Evolutionary conservation across 2,329 filamentous ascomycete species (phyloP), one percentile per base, ranked within the genome.

Genomic region (Aspergillus sp.): DNA sequence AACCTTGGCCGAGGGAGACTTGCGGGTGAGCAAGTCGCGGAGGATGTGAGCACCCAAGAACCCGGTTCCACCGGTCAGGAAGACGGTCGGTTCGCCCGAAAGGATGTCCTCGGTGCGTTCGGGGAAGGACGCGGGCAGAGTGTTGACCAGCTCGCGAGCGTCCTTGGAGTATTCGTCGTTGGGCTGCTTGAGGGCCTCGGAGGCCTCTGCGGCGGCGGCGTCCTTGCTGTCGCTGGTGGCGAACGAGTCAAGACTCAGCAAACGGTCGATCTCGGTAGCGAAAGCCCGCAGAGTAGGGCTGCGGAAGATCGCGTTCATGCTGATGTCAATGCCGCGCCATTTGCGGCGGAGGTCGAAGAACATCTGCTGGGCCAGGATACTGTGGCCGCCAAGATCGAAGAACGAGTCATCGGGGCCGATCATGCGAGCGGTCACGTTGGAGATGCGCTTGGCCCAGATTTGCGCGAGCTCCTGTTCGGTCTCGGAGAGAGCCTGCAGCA

Each of bases 41-140:
- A 96, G 79, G 11, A 97, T 80, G 70, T 92, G 96, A 0, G 90
- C 85, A 29, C 93, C 93, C 20, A 97, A 77, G 80, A 97, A 97
- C 2, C 93, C 93, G 5, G 93, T 97, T 4, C 91, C 92, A 49
- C 94, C 92, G 2, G 93, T 97, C 5, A 97, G 78, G 74, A 97
- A 90, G 11, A 95, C 82, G 0, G 88, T 92, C 3, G 81, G 76
- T 42, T 72, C 72, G 7, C 65, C 65, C 29, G 71, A 62, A 14
- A 76, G 69, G 36, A 80, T 67, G 46, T 63, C 68, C 51, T 61
- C 78, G 59, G 58, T 75, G 61, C 63, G 74, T 1, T 64, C 58
- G 32, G 71, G 69, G 65, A 78, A 81, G 14, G 66, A 70, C 42
- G 65, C 63, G 1, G 86, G 83, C 12, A 90, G 76, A 36, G 80